Percentiles rank a stretch among this genome's conserved stretches.
These are phyloP conservation scores for Kwoniella sp. DNA, from an alignment of 768 basidiomycete species.

Conservation along the genomic window DNA sequence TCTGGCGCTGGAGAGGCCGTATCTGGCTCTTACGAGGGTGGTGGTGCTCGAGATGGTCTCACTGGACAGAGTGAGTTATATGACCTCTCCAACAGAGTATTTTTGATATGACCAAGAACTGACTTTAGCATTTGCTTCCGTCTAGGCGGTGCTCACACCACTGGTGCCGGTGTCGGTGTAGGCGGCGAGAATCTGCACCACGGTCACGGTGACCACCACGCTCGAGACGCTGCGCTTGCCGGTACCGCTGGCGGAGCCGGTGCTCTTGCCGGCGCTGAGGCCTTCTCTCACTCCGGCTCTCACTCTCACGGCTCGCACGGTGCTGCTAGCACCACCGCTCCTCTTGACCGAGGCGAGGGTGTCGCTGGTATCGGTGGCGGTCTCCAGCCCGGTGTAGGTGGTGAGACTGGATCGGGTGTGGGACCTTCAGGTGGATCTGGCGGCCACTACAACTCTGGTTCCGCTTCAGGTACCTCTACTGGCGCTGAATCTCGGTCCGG, in stretches of 20 bases:
- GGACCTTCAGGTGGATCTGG: slow-evolving; percentile 30
- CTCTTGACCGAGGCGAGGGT: slow-evolving; percentile 15
- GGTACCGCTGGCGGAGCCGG: slow-evolving; percentile 36
- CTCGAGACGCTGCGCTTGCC: slow-evolving; percentile 28
- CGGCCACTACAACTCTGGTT: slow-evolving; percentile 15
- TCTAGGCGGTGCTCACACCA: slow-evolving; percentile 37
- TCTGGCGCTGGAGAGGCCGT: slow-evolving; percentile 26
- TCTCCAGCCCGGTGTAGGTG: slow-evolving; percentile 18
- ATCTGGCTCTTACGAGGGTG: slow-evolving; percentile 42
- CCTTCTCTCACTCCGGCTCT: slow-evolving; percentile 1
- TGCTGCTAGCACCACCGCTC: slow-evolving; percentile 8
- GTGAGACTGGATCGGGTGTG: slow-evolving; percentile 30
- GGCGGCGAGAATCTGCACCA: slow-evolving; percentile 36
- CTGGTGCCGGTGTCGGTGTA: slow-evolving; percentile 41
- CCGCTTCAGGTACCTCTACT: neutral
- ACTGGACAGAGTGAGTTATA: slow-evolving; percentile 49
- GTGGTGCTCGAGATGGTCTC: slow-evolving; percentile 37
- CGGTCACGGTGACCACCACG: slow-evolving; percentile 14
- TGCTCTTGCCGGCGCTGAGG: slow-evolving; percentile 19
- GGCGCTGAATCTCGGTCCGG: slow-evolving; percentile 8
- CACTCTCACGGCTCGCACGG: slow-evolving; percentile 3
- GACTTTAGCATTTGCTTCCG: too few species aligned
- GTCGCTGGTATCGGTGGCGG: slow-evolving; percentile 16
- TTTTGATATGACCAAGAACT: too few species aligned
- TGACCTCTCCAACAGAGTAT: too few species aligned